Conservation (phyloP, 306 rosid genomes). For the Vachellia pachyceras region DNA sequence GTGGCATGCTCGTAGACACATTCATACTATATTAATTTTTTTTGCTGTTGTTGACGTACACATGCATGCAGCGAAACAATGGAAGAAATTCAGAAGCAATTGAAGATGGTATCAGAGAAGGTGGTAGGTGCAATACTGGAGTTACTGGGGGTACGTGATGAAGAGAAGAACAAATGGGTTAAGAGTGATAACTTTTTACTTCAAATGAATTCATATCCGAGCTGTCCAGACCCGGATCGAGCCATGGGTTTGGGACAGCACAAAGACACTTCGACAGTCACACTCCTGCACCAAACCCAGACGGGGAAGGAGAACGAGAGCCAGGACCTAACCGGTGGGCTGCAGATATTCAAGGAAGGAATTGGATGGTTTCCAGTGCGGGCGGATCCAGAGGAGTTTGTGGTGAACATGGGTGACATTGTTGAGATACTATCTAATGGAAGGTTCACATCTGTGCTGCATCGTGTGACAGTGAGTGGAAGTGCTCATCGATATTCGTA, state of each 20-base stretch:
- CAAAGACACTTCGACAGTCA: slow-evolving; percentile 76
- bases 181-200: slow-evolving; percentile 39
- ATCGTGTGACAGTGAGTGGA: slow-evolving; percentile 59
- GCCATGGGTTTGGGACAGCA: slow-evolving; percentile 83
- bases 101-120: slow-evolving; percentile 60
- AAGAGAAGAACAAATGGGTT: slow-evolving; percentile 36
- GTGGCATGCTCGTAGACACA: neutral
- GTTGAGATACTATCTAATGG: slow-evolving; percentile 54
- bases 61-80: slow-evolving; percentile 52
- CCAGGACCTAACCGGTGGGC: slow-evolving; percentile 54
- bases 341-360: neutral
- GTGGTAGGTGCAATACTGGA: slow-evolving; percentile 46
- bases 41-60: neutral
- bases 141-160: slow-evolving; percentile 38
- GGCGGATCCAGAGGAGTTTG: slow-evolving; percentile 48
- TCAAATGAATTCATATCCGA: slow-evolving; percentile 73
- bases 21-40: no score
- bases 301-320: neutral
- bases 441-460: slow-evolving; percentile 49
- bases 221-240: slow-evolving; percentile 67
- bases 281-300: slow-evolving; percentile 65
- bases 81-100: slow-evolving; percentile 57
- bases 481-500: slow-evolving; percentile 49
- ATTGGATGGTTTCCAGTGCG: slow-evolving; percentile 63
- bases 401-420: slow-evolving; percentile 66